Percentiles rank a stretch among this genome's conserved stretches.
phyloP scores from a whole-genome alignment of 2,329 filamentous ascomycete species.

The Fusarium napiforme region DNA sequence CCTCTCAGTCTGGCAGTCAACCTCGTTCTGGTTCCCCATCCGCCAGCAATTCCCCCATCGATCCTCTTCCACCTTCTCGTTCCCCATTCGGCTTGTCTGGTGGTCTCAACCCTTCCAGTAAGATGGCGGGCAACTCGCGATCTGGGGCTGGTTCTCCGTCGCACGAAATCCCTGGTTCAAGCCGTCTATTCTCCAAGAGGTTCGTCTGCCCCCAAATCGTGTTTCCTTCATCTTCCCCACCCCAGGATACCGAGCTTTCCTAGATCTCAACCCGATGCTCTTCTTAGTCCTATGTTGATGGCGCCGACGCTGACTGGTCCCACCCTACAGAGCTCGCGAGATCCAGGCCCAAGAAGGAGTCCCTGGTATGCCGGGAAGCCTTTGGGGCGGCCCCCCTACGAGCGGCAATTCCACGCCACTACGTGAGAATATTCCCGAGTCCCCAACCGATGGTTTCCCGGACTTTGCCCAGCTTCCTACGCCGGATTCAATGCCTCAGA shows the following conservation, averaged over 20 bases:
- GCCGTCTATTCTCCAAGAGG: constrained; percentile 91
- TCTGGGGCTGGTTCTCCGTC: constrained; percentile 96
- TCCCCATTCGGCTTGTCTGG: constrained; percentile 78
- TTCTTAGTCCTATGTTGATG: neutral
- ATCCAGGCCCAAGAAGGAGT: constrained; percentile 97
- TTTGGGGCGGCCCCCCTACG: constrained; percentile 95
- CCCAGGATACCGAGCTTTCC: constrained; percentile 21
- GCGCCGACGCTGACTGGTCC: constrained; percentile 27
- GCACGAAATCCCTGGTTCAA: constrained; percentile 80
- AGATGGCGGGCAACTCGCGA: constrained; percentile 71
- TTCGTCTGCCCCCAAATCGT: constrained; percentile 60
- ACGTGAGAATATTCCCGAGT: constrained; percentile 97
- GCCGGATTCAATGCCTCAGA: constrained; percentile 72
- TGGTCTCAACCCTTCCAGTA: constrained; percentile 67
- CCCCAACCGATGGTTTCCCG: constrained; percentile 93
- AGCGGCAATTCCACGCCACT: constrained; percentile 96
- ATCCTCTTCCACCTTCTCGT: constrained; percentile 72
- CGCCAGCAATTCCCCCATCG: constrained; percentile 82
- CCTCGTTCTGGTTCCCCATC: constrained; percentile 83
- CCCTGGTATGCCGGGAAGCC: constrained; percentile 71
- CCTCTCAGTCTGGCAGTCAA: constrained; percentile 74
- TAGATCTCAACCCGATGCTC: neutral
- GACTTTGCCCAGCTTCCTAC: constrained; percentile 82
- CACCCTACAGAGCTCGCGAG: constrained; percentile 81
- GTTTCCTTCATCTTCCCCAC: neutral